Percentiles rank a stretch among this genome's conserved stretches.
Evolutionary conservation across 106 monocot genomes (phyloP).

Genomic region (Allium cepa): DNA sequence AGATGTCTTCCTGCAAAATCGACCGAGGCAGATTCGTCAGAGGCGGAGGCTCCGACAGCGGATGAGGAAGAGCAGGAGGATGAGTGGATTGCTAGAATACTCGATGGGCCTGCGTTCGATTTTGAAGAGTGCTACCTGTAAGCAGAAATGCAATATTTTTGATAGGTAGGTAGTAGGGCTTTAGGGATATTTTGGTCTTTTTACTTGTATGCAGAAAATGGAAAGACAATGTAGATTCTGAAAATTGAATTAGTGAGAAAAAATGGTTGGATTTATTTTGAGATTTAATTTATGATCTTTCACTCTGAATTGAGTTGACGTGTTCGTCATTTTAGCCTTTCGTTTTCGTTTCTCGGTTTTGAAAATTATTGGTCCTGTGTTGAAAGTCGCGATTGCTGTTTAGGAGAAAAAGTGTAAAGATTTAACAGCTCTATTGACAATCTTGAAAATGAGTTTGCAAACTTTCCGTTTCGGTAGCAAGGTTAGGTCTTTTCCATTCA

Average conservation of each 20-base stretch:
- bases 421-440: no score
- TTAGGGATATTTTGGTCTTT: background rate
- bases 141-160: background rate
- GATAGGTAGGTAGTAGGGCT: background rate
- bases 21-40: background rate
- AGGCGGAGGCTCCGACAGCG: background rate
- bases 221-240: background rate
- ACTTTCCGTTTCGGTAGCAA: no score
- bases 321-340: no score
- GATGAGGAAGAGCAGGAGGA: constrained; percentile 1
- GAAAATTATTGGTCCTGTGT: no score
- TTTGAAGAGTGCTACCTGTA: background rate
- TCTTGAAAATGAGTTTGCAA: no score
- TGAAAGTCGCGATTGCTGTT: no score
- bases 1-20: background rate
- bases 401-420: no score
- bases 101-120: constrained; percentile 3
- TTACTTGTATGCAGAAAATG: background rate
- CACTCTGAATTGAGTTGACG: no score
- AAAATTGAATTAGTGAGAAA: background rate
- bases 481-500: no score
- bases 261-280: background rate
- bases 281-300: no score
- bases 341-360: no score
- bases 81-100: constrained; percentile 10